These are phyloP conservation scores for Fagus crenata DNA, from an alignment of 306 rosid species.

Conservation along the genomic window DNA sequence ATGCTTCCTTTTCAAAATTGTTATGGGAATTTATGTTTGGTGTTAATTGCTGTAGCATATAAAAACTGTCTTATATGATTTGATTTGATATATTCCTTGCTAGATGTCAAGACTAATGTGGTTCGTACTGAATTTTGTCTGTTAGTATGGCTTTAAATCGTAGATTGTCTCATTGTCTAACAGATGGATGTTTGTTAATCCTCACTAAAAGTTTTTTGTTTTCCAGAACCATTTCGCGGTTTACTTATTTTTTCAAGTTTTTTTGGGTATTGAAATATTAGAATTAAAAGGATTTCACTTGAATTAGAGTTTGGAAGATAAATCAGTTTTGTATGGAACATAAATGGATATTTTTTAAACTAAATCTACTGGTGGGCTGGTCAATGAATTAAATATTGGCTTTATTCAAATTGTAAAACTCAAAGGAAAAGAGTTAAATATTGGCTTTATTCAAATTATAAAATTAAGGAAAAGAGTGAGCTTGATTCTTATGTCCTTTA, in stretches of 20 bases:
- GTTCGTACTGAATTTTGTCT: not conserved
- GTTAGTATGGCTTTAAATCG: not conserved
- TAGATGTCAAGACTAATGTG: not conserved
- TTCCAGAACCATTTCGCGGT: not conserved
- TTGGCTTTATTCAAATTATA: too few species aligned
- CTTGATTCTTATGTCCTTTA: too few species aligned
- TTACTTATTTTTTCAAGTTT: not conserved
- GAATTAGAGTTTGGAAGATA: not conserved
- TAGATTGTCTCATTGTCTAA: not conserved
- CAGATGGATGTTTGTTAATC: not conserved
- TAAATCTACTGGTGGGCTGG: not conserved
- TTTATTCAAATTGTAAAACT: too few species aligned
- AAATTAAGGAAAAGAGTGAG: too few species aligned
- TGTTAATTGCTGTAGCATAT: too few species aligned
- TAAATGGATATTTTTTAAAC: not conserved
- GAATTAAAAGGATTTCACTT: not conserved
- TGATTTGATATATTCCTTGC: too few species aligned
- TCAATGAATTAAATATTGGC: not conserved
- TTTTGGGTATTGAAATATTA: not conserved
- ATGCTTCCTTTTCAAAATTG: not conserved
- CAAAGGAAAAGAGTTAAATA: too few species aligned
- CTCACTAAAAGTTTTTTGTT: not conserved
- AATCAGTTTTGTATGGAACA: not conserved
- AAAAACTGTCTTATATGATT: too few species aligned
- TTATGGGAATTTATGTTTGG: not conserved